Percentiles rank a stretch among this genome's conserved stretches.
phyloP scores from a whole-genome alignment of 78 protist genomes.

The Reticulomyxa filosa region DNA sequence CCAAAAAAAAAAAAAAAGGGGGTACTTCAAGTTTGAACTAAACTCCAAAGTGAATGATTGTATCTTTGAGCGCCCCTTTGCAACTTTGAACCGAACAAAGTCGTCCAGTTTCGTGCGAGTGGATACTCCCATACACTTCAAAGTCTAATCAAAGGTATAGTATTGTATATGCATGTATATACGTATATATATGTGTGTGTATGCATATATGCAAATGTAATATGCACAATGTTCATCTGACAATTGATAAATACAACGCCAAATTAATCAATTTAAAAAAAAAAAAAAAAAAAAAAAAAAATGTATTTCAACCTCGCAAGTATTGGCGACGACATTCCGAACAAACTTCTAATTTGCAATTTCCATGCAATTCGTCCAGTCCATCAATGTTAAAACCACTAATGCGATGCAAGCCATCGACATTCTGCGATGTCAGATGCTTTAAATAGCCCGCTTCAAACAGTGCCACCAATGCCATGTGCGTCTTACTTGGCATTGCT shows the following conservation, averaged over 20 bases:
- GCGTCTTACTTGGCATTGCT: no score
- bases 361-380: constrained; percentile 30
- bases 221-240: no score
- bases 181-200: no score
- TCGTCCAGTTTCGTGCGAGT: no score
- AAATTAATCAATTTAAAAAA: no score
- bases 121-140: no score
- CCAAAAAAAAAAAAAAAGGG: no score
- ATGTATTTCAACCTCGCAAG: neutral
- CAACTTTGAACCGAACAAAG: no score
- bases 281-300: neutral
- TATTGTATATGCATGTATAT: no score
- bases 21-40: neutral
- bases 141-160: no score
- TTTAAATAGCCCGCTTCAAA: neutral
- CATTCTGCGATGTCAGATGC: neutral
- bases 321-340: neutral
- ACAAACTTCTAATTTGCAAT: constrained; percentile 14
- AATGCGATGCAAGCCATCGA: constrained; percentile 17
- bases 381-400: neutral
- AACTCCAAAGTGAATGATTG: neutral
- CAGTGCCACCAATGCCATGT: neutral
- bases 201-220: no score
- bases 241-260: no score
- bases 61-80: constrained; percentile 13